Evolutionary conservation across 2,329 filamentous ascomycete genomes (phyloP).

Genomic region (Trichoderma asperellum): DNA sequence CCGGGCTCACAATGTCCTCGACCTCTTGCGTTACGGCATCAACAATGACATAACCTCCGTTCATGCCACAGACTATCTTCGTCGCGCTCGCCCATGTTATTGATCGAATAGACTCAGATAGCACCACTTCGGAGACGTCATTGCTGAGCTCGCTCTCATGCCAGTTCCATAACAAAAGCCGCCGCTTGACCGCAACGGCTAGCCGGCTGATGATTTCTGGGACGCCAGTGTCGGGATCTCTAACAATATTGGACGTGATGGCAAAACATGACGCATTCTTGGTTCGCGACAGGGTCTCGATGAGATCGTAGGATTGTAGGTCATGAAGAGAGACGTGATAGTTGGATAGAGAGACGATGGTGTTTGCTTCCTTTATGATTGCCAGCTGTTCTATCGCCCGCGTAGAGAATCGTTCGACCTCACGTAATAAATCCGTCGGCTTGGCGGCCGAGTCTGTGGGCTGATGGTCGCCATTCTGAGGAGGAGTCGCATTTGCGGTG

Average conservation of each 20-base stretch:
- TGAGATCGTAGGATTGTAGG: slow-evolving; percentile 78
- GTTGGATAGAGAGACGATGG: slow-evolving; percentile 88
- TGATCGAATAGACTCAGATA: slow-evolving; percentile 83
- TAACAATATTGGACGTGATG: slow-evolving; percentile 93
- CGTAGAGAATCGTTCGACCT: slow-evolving; percentile 91
- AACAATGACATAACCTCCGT: slow-evolving; percentile 86
- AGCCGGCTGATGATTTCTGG: slow-evolving; percentile 90
- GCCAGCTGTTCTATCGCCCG: slow-evolving; percentile 91
- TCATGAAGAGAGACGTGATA: slow-evolving; percentile 89
- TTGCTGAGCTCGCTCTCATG: slow-evolving; percentile 85
- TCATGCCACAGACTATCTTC: slow-evolving; percentile 86
- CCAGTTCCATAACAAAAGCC: slow-evolving; percentile 91
- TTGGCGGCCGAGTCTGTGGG: slow-evolving; percentile 46
- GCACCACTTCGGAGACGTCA: slow-evolving; percentile 74
- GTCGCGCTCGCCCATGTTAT: slow-evolving; percentile 90
- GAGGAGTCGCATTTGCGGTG: slow-evolving; percentile 38
- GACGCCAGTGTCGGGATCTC: slow-evolving; percentile 83
- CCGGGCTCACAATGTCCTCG: slow-evolving; percentile 78
- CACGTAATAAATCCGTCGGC: slow-evolving; percentile 82
- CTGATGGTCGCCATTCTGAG: slow-evolving; percentile 37
- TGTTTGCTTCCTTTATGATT: slow-evolving; percentile 92
- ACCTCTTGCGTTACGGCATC: slow-evolving; percentile 76
- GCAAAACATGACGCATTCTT: slow-evolving; percentile 90
- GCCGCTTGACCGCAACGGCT: slow-evolving; percentile 90
- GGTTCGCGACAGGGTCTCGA: slow-evolving; percentile 78